A percentile compares a stretch with the other conserved stretches of the same genome.
Conservation (phyloP, 768 basidiomycete species). For the Tricholoma sp. region DNA sequence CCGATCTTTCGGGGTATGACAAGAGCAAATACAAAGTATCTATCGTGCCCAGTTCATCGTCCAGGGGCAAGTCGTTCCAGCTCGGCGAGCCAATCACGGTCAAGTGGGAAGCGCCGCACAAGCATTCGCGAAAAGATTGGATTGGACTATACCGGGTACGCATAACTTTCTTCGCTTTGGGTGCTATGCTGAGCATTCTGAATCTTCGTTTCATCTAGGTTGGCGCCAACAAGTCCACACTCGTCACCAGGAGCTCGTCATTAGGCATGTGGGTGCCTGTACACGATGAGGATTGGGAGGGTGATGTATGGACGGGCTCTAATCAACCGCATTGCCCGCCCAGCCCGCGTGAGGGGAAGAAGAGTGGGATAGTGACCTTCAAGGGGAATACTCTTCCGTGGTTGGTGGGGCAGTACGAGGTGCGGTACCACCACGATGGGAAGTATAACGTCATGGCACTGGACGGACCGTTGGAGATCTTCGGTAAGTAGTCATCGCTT, state of each 20-base stretch:
- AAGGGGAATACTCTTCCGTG: conserved; percentile 79
- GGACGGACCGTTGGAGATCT: conserved; percentile 84
- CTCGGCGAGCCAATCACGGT: conserved; percentile 88
- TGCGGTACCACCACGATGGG: conserved; percentile 94
- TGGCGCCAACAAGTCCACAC: conserved; percentile 79
- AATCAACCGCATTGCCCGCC: conserved; percentile 29
- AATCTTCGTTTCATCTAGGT: conserved; percentile 38
- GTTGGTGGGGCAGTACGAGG: conserved; percentile 83
- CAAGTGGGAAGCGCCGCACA: conserved; percentile 80
- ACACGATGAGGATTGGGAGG: conserved; percentile 90
- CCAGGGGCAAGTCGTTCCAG: conserved; percentile 62
- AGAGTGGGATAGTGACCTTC: conserved; percentile 69
- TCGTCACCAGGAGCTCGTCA: conserved; percentile 81
- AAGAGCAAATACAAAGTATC: conserved; percentile 72
- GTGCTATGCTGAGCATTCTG: too few relatives aligned
- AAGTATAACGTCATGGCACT: conserved; percentile 94
- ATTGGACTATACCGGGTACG: conserved; percentile 84
- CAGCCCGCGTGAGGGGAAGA: conserved; percentile 34
- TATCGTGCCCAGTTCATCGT: conserved; percentile 41
- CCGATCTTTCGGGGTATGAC: conserved; percentile 77
- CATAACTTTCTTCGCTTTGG: conserved; percentile 1
- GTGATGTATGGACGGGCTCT: conserved; percentile 62
- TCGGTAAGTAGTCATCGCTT: conserved; percentile 47
- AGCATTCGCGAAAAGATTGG: conserved; percentile 93
- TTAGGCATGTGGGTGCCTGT: conserved; percentile 93